Evolutionary conservation across 345 rosid species (phyloP).

Genomic region (Corchorus olitorius): DNA sequence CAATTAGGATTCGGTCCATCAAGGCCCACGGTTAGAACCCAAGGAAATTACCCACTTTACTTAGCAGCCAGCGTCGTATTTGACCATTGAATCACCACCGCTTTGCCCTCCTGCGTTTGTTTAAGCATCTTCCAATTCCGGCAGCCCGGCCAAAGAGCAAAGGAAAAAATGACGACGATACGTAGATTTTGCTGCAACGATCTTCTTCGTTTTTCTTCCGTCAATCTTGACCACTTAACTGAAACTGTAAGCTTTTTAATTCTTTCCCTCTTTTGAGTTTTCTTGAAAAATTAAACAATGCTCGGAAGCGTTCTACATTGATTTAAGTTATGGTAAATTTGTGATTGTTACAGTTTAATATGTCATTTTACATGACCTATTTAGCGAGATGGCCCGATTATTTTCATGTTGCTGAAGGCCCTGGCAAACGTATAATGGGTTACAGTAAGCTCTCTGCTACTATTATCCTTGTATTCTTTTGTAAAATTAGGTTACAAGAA

Average conservation of each 20-base stretch:
- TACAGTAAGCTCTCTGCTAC: constrained; percentile 54
- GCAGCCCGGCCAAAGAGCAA: constrained; percentile 5
- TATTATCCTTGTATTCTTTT: not conserved
- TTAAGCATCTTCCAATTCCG: not conserved
- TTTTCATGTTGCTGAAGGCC: constrained; percentile 90
- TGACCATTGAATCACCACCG: not conserved
- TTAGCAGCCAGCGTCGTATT: not conserved
- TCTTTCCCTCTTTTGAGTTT: not conserved
- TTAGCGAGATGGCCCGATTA: constrained; percentile 97
- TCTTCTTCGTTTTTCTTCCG: constrained; percentile 81
- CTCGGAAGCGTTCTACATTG: not conserved
- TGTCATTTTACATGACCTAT: constrained; percentile 97
- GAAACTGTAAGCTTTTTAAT: constrained; percentile 60
- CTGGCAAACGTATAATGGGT: constrained; percentile 80
- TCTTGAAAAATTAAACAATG: not conserved
- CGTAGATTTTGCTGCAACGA: constrained; percentile 93
- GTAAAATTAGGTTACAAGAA: not conserved
- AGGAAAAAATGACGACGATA: constrained; percentile 73
- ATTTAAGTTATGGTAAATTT: not conserved
- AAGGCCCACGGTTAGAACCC: not conserved
- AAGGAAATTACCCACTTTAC: not conserved
- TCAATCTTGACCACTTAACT: constrained; percentile 92
- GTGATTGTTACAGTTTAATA: constrained; percentile 63
- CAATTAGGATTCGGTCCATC: not conserved
- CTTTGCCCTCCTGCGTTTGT: not conserved